Base-by-base conservation (phyloP, 495 filamentous ascomycete genomes). In the Viridothelium virens region DNA sequence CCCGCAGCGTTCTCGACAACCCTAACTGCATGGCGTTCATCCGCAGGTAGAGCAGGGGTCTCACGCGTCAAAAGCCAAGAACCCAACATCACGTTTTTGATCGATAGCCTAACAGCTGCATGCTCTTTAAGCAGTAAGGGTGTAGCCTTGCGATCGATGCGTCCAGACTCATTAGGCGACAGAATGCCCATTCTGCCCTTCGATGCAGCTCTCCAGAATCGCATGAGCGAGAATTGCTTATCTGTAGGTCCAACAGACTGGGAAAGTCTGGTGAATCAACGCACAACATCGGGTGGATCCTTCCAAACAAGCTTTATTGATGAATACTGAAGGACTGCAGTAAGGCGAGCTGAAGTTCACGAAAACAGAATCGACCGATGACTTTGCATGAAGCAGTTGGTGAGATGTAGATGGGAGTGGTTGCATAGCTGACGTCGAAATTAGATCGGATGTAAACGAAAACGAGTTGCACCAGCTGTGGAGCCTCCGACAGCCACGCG, bases 361-460 rank as follows among this genome's bases (percentile, higher is more conserved):
- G 48, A 53, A 53, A 53, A 53, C 5, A 5, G 5, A 18, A 53
- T 53, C 48, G 48, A 18, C 48, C 48, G 48, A 53, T 53, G 48
- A 53, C 16, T 53, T 53, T 53, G 48, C 48, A 53, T 18, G 5
- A 53, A 18, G 48, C 48, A 18, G 5, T 12, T 53, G 16, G 25
- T 18, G 5, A 53, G n/a, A 53, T 53, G n/a, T 53, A 18, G 25
- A 14, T 53, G n/a, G 48, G 48, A 18, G 14, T 53, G 5, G n/a
- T 53, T 18, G 48, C n/a, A 18, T 53, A 18, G 48, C 48, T 53
- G 48, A 53, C 16, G 48, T 53, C 48, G n/a, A 53, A 14, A 11
- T 16, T 18, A 53, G 48, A 53, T 53, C 48, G 48, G 48, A 18
- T 11, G 48, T 53, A 53, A 53, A 53, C 48, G 48, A 53, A 53